Conservation (phyloP, 495 filamentous ascomycete genomes). For the Geopyxis carbonaria region DNA sequence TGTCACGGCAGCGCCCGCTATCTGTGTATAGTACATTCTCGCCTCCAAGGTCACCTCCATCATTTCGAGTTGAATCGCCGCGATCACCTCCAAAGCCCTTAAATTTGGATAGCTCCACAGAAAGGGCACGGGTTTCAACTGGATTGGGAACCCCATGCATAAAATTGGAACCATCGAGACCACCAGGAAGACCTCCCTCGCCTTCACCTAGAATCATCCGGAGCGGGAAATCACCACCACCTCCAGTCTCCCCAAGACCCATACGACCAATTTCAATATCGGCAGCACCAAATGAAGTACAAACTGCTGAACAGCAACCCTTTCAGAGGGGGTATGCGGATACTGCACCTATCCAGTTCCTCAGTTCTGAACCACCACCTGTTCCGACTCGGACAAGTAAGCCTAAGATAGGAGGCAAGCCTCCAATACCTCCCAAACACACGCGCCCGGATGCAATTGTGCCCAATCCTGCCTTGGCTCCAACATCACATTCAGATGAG, state of each 20-base stretch:
- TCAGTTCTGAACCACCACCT: conserved; percentile 21
- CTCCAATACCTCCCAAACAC: conserved; percentile 23
- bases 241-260: background rate
- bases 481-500: conserved; percentile 29
- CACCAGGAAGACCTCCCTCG: conserved; percentile 2
- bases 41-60: conserved; percentile 10
- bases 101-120: conserved; percentile 15
- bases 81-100: conserved; percentile 13
- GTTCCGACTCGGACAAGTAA: conserved; percentile 63
- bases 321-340: background rate
- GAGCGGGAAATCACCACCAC: no score
- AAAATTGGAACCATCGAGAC: background rate
- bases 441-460: conserved; percentile 16
- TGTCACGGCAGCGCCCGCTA: conserved; percentile 13
- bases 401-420: conserved; percentile 47
- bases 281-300: no score
- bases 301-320: no score
- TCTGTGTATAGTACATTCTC: conserved; percentile 23
- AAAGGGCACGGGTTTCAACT: background rate
- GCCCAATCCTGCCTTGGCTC: conserved; percentile 13
- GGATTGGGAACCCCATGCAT: background rate
- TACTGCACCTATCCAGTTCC: background rate
- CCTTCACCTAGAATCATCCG: no score
- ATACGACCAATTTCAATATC: background rate
- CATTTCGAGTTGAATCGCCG: conserved; percentile 16